Evolutionary conservation across 768 basidiomycete species (phyloP).

Genomic region (Suillus bovinus): DNA sequence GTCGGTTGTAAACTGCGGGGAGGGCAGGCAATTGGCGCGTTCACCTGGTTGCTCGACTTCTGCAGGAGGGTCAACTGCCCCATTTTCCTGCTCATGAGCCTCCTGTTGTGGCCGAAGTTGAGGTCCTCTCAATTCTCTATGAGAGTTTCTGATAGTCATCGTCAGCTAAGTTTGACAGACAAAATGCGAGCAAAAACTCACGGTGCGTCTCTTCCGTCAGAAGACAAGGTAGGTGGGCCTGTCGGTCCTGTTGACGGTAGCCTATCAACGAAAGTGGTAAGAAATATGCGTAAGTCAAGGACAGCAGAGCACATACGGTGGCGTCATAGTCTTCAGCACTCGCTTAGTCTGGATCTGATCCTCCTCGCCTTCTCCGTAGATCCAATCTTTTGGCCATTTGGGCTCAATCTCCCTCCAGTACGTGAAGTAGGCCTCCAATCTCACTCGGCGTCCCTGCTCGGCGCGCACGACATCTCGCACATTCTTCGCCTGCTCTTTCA

Average conservation of each 20-base stretch:
- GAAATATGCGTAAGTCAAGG: neutral
- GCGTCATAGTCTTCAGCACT: neutral
- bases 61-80: neutral
- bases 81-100: neutral
- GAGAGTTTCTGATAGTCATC: neutral
- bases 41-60: neutral
- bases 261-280: neutral
- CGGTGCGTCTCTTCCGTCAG: neutral
- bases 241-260: neutral
- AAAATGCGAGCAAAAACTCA: neutral
- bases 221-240: neutral
- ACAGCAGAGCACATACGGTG: neutral
- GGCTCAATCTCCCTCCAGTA: conserved; percentile 30
- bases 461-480: conserved; percentile 24
- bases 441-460: conserved; percentile 24
- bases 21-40: neutral
- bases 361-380: conserved; percentile 16
- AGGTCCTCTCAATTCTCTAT: neutral
- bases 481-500: conserved; percentile 23
- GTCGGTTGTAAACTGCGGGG: neutral
- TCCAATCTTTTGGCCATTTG: conserved; percentile 26
- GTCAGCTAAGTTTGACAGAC: neutral
- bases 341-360: neutral
- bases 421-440: conserved; percentile 29
- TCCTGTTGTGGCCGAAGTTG: neutral